Base-by-base conservation (phyloP, 2,329 filamentous ascomycete genomes). In the Stromatinia cepivora region DNA sequence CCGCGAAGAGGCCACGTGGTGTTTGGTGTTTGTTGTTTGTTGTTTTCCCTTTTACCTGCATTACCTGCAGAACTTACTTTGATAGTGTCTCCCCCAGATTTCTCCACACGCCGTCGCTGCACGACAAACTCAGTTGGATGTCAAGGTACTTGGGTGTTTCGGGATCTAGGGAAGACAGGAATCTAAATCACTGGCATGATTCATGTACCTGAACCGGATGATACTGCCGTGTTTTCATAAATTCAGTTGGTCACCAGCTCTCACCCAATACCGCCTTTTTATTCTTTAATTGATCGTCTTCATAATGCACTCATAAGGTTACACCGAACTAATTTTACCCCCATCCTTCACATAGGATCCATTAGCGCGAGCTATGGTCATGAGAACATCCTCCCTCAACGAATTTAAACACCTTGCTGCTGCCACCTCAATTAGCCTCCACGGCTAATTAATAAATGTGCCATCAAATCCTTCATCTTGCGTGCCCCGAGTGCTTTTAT, bases 331-430 rank as follows among this genome's bases (percentile, higher is more conserved):
- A 50, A 39, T 20, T 5, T 25, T 39, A 52, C 36, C 46, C 61
- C 31, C 61, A 63, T 63, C 31, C 61, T 63, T 63, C 61, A 39
- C 22, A 36, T 39, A 25, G 28, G 46, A 50, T 63, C 46, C 46
- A 25, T 52, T 28, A n/a, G 15, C 46, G 46, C n/a, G 22, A 52
- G 39, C 15, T 15, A 39, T 36, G 61, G 46, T 64, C 46, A 52
- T 52, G 31, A 53, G 61, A 39, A 64, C 61, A 53, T 6, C 20
- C 34, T 28, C 39, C 8, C 61, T 52, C 46, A 64, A 52, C 46
- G n/a, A 8, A 50, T 11, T 11, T 15, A 25, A 50, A 64, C n/a
- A 22, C 46, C 31, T 52, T 25, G n/a, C 25, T 42, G 36, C 34
- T 22, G 28, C n/a, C 25, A 15, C 34, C 61, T 52, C 17, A 5